A percentile compares a stretch with the other conserved stretches of the same genome.
Conservation (phyloP, 2,329 filamentous ascomycete genomes). For the Epichloe sylvatica region DNA sequence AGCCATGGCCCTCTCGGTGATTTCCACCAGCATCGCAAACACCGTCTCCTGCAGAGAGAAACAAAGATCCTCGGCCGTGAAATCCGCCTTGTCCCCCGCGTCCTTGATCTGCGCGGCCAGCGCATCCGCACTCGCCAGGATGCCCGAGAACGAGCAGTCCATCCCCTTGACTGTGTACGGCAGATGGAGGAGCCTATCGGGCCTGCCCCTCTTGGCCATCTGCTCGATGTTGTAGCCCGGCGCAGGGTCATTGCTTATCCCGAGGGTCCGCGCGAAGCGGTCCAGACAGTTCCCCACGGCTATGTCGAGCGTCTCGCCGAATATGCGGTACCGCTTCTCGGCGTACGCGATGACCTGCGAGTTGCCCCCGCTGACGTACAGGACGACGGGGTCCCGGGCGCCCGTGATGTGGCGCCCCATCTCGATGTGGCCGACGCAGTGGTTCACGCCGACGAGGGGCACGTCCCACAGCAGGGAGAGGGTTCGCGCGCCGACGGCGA, state of each 20-base stretch:
- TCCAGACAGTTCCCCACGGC: conserved; percentile 96
- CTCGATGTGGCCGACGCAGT: conserved; percentile 97
- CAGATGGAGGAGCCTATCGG: conserved; percentile 58
- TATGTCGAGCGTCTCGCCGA: conserved; percentile 94
- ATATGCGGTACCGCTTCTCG: conserved; percentile 88
- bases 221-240: conserved; percentile 98
- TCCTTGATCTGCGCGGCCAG: conserved; percentile 54
- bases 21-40: conserved; percentile 95
- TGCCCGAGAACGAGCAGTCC: conserved; percentile 94
- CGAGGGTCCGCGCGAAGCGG: conserved; percentile 80
- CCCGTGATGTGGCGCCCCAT: conserved; percentile 93
- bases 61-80: conserved; percentile 76
- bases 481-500: conserved; percentile 73
- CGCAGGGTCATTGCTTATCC: conserved; percentile 88
- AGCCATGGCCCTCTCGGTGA: conserved; percentile 95
- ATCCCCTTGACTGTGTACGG: conserved; percentile 97
- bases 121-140: conserved; percentile 69
- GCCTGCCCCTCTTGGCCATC: conserved; percentile 56
- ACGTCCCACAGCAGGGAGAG: conserved; percentile 73
- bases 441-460: conserved; percentile 88
- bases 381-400: conserved; percentile 78
- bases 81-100: conserved; percentile 32
- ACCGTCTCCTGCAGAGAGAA: conserved; percentile 93
- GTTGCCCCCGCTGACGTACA: conserved; percentile 93
- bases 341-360: conserved; percentile 97